Evolutionary conservation across 140 eudicot species (phyloP), one percentile per base, ranked within the genome.

Genomic region (Artemisia princeps): DNA sequence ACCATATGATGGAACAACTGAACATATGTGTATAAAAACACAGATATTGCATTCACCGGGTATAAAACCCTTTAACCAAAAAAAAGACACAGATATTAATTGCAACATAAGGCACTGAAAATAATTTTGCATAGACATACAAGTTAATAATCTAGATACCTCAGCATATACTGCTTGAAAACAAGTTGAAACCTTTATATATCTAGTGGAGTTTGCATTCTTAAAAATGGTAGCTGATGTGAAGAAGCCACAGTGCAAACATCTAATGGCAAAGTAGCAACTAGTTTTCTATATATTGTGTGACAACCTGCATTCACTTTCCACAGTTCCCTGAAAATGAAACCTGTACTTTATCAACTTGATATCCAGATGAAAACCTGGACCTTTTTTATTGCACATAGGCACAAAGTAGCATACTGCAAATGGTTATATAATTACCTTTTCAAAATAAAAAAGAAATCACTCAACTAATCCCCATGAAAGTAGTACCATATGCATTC

Each of bases 201-300:
- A 7, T 6, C 44, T 66, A 80, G 62, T 69, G 62, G 73, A 16
- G 53, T 65, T 40, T 68, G 76, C 76, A 46, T 73, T 77, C 73
- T 64, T 65, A 58, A 59, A 73, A 59, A 74, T 53, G 78, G 53
- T 69, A 59, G 60, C 23, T 58, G 77, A 80, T 65, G 77, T 71
- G 66, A 69, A 73, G 68, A 69, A 69, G 60, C 58, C 76, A 30
- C 45, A 74, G 58, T 68, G 73, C 61, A 72, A 67, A 67, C 70
- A 76, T 62, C 63, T 70, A 76, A 56, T 70, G 86, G 82, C 78
- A 81, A 71, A 55, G 59, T 60, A 65, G 17, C 69, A 65, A 62
- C 58, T 26, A 26, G 33, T 26, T 26, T 26, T 26, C 33, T 26
- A 60, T 54, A 59, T 16, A 50, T 15, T 67, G 72, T 17, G 13